Base-by-base conservation (phyloP, 2,329 filamentous ascomycete genomes). In the Chaetomiaceae sp. region DNA sequence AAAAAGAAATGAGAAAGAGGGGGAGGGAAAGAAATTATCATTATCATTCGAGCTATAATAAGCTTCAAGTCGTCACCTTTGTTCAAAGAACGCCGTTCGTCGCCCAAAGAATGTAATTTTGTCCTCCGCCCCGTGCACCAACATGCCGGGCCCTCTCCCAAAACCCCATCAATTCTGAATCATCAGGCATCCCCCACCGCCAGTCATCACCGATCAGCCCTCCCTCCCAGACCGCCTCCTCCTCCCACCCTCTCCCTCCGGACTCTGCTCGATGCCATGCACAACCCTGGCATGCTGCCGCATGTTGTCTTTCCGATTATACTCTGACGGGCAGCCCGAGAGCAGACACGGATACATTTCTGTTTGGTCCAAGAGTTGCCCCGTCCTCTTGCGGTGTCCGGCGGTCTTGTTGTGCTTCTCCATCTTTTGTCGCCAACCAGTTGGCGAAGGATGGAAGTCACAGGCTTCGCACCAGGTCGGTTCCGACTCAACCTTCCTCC, bases 221-320 rank as follows among this genome's bases (percentile, higher is more conserved):
- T 22, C 15, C 25, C 8, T 6, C 14, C 49, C 33, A 19, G n/a
- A n/a, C n/a, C n/a, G n/a, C n/a, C n/a, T 17, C 38, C 23, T 37
- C 43, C 6, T 22, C 17, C 15, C 17, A 22, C 33, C 15, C 17
- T 15, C 7, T 2, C 31, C 20, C n/a, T 6, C 20, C 15, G 9
- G n/a, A n/a, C 3, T 22, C 34, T 2, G 11, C 17, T n/a, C n/a
- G 15, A 20, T 15, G 4, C 12, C n/a, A 33, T 53, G 51, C 36
- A n/a, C 4, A 12, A 47, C 44, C 22, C 8, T 40, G 12, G 31
- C 8, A 14, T 57, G 57, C 29, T 47, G 38, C 20, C 27, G 3
- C 23, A 58, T 39, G 37, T 59, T 59, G 27, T 59, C 57, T 25
- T 23, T 12, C 6, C 57, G 29, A 11, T 29, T 56, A 15, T 15